These are phyloP conservation scores for Fusarium sp. DNA, from an alignment of 2,329 filamentous ascomycete species.

Conservation along the genomic window DNA sequence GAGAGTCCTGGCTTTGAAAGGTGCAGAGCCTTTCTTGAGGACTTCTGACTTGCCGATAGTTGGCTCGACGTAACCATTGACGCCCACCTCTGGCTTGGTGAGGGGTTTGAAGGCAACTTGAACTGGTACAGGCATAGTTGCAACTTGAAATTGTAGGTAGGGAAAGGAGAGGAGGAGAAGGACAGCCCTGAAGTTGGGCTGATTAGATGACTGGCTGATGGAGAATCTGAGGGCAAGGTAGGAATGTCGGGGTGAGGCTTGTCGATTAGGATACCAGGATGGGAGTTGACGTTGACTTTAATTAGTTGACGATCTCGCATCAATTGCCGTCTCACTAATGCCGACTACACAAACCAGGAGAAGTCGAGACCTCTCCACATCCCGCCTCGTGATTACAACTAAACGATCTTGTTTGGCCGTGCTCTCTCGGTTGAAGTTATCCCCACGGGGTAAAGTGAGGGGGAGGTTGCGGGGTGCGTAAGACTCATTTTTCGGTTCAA, in stretches of 20 bases:
- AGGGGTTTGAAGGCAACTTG: constrained; percentile 42
- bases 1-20: constrained; percentile 34
- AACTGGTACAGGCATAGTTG: constrained; percentile 36
- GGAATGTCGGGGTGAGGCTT: background rate
- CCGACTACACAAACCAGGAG: background rate
- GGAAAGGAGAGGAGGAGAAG: no score
- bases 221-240: background rate
- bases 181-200: background rate
- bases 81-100: constrained; percentile 33
- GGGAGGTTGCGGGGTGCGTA: constrained; percentile 20
- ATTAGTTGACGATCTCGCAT: background rate
- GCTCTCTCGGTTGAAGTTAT: constrained; percentile 15
- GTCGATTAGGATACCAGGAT: background rate
- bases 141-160: background rate
- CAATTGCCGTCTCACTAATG: background rate
- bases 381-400: constrained; percentile 1
- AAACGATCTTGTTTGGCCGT: background rate
- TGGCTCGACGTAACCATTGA: constrained; percentile 37
- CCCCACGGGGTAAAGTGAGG: constrained; percentile 25
- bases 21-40: constrained; percentile 32
- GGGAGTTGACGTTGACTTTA: background rate
- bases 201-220: background rate
- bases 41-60: constrained; percentile 35
- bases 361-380: constrained; percentile 1
- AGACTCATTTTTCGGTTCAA: constrained; percentile 7